Percentiles rank a stretch among this genome's conserved stretches.
Conservation (phyloP, 2,329 filamentous ascomycete genomes). For the Trichoderma breve region DNA sequence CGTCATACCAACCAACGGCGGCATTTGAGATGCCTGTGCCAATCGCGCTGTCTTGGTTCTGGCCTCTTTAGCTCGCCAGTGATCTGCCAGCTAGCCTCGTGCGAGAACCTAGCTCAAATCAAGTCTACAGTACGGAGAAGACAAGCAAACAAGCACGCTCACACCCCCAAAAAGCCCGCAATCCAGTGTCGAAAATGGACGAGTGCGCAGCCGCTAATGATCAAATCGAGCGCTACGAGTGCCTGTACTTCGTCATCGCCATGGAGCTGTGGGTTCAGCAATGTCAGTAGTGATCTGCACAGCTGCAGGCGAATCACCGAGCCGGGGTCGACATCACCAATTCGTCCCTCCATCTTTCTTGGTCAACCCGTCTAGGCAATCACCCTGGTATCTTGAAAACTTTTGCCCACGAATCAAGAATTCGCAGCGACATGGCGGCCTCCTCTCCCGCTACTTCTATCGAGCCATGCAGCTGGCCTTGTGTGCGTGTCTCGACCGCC, state of each 20-base stretch:
- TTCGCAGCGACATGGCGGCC: slow-evolving; percentile 14
- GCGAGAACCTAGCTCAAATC: not conserved
- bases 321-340: slow-evolving; percentile 9
- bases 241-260: not conserved
- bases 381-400: not conserved
- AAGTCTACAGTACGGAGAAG: not conserved
- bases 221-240: not conserved
- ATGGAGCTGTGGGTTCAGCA: not conserved
- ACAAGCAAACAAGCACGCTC: not conserved
- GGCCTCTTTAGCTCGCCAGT: not conserved
- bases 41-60: not conserved
- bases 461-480: not conserved
- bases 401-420: slow-evolving; percentile 14
- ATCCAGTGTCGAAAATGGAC: not conserved
- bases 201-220: slow-evolving; percentile 4
- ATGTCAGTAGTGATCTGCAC: slow-evolving; percentile 11
- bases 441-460: not conserved
- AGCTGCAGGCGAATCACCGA: slow-evolving; percentile 12
- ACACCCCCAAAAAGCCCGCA: not conserved
- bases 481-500: not conserved
- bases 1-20: not conserved
- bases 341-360: slow-evolving; percentile 5
- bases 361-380: not conserved
- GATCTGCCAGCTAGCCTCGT: not conserved
- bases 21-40: not conserved